Evolutionary conservation across 805 yeast species (phyloP).

Genomic region (Pichia nanzhaoensis): DNA sequence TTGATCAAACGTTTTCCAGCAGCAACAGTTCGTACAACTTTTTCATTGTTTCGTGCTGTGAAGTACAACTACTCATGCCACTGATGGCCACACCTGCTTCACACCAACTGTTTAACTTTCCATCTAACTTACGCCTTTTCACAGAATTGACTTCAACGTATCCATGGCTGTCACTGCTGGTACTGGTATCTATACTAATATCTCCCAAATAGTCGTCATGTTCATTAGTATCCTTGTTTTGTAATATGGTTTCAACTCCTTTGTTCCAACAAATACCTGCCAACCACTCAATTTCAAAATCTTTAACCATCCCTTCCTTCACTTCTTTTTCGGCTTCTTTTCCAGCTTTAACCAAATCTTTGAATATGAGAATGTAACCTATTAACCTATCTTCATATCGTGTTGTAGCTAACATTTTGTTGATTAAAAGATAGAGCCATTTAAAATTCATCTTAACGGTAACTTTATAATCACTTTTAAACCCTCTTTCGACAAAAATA

Average conservation of each 20-base stretch:
- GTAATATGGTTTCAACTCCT: conserved; percentile 27
- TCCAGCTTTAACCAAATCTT: background rate
- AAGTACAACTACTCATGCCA: background rate
- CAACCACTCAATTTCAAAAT: conserved; percentile 31
- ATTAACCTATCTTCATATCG: background rate
- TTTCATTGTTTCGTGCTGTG: background rate
- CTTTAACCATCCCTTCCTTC: conserved; percentile 9
- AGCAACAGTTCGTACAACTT: background rate
- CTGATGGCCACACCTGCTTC: conserved; percentile 11
- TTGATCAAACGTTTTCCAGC: background rate
- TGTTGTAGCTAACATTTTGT: conserved; percentile 1
- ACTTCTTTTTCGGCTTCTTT: conserved; percentile 3
- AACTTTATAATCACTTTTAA: background rate
- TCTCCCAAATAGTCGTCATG: background rate
- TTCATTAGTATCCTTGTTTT: background rate
- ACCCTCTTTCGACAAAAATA: conserved; percentile 2
- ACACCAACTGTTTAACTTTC: conserved; percentile 10
- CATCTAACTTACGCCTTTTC: background rate
- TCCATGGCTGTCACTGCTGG: too few relatives aligned
- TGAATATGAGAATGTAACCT: conserved; percentile 2
- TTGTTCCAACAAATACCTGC: conserved; percentile 34
- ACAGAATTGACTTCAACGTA: background rate
- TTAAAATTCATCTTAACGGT: background rate
- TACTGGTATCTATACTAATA: background rate
- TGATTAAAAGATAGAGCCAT: conserved; percentile 10